phyloP scores from a whole-genome alignment of 495 filamentous ascomycete species.

The Pyronema domesticum region DNA sequence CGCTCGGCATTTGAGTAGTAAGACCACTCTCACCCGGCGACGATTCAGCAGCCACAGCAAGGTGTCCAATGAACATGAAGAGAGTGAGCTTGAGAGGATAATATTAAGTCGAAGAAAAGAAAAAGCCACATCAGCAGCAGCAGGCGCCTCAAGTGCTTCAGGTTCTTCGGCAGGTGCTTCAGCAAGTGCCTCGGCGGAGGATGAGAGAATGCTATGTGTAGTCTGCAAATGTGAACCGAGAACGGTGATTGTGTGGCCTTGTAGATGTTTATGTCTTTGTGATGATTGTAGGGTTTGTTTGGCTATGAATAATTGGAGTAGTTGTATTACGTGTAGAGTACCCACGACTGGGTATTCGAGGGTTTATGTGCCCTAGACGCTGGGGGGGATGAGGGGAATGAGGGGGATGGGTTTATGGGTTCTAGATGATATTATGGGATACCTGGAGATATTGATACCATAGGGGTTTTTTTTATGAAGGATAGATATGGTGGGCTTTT shows the following conservation, averaged over 20 bases:
- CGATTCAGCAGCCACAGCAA: slow-evolving; percentile 39
- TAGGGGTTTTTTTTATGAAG: too few relatives aligned
- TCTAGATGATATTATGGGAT: too few relatives aligned
- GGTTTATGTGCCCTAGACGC: slow-evolving; percentile 59
- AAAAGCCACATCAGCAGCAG: slow-evolving; percentile 33
- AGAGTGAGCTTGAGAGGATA: slow-evolving; percentile 62
- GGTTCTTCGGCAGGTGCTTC: too few relatives aligned
- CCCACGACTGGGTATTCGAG: slow-evolving; percentile 74
- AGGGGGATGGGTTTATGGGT: neutral
- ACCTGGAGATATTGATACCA: too few relatives aligned
- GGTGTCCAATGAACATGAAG: slow-evolving; percentile 56
- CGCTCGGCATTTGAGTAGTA: slow-evolving; percentile 55
- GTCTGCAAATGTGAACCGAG: slow-evolving; percentile 78
- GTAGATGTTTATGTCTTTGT: slow-evolving; percentile 79
- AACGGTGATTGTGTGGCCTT: slow-evolving; percentile 90
- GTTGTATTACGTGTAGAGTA: slow-evolving; percentile 80
- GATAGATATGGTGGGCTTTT: too few relatives aligned
- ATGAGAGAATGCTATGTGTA: slow-evolving; percentile 72
- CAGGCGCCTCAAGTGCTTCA: too few relatives aligned
- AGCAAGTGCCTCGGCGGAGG: slow-evolving; percentile 30
- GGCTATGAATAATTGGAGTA: slow-evolving; percentile 91
- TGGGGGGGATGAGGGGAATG: neutral
- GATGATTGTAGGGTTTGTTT: slow-evolving; percentile 88
- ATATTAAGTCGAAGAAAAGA: slow-evolving; percentile 27
- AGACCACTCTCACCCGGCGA: slow-evolving; percentile 62